Conservation (phyloP, 2,329 filamentous ascomycete genomes). For the Trichophyton simii region DNA sequence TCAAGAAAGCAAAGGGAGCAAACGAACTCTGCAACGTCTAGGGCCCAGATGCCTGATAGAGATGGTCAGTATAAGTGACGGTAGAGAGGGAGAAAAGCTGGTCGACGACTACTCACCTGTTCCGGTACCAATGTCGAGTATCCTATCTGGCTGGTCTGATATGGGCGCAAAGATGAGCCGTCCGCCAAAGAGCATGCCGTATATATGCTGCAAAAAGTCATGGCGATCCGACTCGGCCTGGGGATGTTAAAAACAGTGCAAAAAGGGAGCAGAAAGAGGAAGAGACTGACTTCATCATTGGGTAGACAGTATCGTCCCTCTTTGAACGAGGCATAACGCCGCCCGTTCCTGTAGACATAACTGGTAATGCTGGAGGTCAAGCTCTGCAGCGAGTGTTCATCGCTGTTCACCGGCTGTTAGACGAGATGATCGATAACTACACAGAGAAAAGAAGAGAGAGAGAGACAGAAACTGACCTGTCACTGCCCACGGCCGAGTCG, state of each 20-base stretch:
- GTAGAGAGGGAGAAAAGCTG: not conserved
- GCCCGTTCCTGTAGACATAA: slow-evolving; percentile 9
- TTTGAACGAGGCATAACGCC: slow-evolving; percentile 9
- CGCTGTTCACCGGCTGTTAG: not conserved
- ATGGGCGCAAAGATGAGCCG: slow-evolving; percentile 19
- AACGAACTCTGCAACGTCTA: slow-evolving; percentile 14
- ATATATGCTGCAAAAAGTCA: slow-evolving; percentile 18
- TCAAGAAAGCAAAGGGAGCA: not conserved
- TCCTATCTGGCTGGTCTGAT: slow-evolving; percentile 9
- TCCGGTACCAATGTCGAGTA: slow-evolving; percentile 14
- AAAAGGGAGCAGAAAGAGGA: not conserved
- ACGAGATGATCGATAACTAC: not conserved
- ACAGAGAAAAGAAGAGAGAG: not conserved
- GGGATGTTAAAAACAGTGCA: not conserved
- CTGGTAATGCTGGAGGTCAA: slow-evolving; percentile 4
- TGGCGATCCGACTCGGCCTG: slow-evolving; percentile 9
- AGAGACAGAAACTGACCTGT: not conserved
- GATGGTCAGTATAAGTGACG: not conserved
- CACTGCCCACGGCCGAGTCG: slow-evolving; percentile 3
- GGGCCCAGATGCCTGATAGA: slow-evolving; percentile 11
- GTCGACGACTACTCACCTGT: slow-evolving; percentile 8
- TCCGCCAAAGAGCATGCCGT: slow-evolving; percentile 15
- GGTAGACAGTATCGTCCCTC: slow-evolving; percentile 9
- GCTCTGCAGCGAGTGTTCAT: not conserved
- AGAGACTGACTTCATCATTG: not conserved